phyloP scores from a whole-genome alignment of 2,329 filamentous ascomycete genomes.

The Apiospora aurea region DNA sequence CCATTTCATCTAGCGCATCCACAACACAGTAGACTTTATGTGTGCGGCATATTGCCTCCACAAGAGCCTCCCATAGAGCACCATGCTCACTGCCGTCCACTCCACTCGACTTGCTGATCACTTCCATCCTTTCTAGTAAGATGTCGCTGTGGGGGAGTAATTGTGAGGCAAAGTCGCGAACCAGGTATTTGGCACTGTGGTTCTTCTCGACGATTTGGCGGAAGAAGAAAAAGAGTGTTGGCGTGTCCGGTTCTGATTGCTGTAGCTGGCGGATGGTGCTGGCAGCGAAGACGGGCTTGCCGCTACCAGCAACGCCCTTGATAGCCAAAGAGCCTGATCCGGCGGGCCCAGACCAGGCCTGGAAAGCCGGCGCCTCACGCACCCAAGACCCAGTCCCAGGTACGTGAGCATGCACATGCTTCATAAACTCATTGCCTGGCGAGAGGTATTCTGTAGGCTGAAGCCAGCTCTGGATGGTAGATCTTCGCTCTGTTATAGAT shows the following conservation, averaged over 20 bases:
- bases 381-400: not conserved
- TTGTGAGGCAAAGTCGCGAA: conserved; percentile 47
- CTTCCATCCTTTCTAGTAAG: conserved; percentile 38
- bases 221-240: conserved; percentile 49
- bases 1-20: conserved; percentile 57
- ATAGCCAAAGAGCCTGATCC: not conserved
- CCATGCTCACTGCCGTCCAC: conserved; percentile 32
- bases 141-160: conserved; percentile 40
- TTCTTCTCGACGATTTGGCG: conserved; percentile 48
- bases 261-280: conserved; percentile 34
- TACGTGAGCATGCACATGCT: conserved; percentile 39
- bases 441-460: conserved; percentile 38
- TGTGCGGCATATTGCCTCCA: conserved; percentile 34
- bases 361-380: not conserved
- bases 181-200: conserved; percentile 38
- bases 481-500: not conserved
- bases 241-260: conserved; percentile 29
- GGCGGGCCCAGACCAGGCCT: not conserved
- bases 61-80: conserved; percentile 42
- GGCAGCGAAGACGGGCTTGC: conserved; percentile 47
- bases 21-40: conserved; percentile 46
- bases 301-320: conserved; percentile 28
- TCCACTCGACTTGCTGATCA: conserved; percentile 23
- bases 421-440: conserved; percentile 38
- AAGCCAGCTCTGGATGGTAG: conserved; percentile 40